Conservation (phyloP, 345 rosid species). For the Eucalyptus viminalis region DNA sequence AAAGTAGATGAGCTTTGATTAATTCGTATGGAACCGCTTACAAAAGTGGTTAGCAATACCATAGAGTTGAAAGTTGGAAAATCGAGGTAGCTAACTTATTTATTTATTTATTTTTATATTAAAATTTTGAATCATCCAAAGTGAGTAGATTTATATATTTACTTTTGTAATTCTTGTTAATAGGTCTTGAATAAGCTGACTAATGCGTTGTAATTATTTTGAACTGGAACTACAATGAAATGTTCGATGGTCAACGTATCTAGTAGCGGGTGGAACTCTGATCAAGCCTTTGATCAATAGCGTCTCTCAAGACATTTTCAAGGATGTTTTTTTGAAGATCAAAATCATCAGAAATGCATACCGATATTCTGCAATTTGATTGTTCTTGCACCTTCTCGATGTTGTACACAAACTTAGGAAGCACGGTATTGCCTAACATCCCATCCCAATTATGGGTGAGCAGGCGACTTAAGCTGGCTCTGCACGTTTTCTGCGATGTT, state of each 20-base stretch:
- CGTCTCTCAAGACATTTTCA: neutral
- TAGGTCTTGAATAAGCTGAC: neutral
- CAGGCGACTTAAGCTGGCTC: neutral
- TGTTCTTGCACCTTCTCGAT: neutral
- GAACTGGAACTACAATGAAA: neutral
- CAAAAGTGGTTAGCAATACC: neutral
- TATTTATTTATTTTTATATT: neutral
- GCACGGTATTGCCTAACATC: neutral
- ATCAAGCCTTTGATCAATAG: neutral
- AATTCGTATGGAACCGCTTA: neutral
- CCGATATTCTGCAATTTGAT: neutral
- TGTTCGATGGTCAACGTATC: neutral
- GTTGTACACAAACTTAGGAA: neutral
- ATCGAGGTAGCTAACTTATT: neutral
- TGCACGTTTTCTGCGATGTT: neutral
- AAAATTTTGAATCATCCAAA: neutral
- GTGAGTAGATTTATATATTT: neutral
- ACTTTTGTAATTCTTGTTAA: neutral
- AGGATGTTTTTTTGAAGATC: neutral
- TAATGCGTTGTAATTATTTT: neutral
- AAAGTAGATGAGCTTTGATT: neutral
- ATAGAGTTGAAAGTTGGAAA: neutral
- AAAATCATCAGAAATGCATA: neutral
- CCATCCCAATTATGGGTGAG: neutral
- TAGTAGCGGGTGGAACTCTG: neutral